Evolutionary conservation across 306 rosid species (phyloP).

Genomic region (Herpetospermum pedunculosum): DNA sequence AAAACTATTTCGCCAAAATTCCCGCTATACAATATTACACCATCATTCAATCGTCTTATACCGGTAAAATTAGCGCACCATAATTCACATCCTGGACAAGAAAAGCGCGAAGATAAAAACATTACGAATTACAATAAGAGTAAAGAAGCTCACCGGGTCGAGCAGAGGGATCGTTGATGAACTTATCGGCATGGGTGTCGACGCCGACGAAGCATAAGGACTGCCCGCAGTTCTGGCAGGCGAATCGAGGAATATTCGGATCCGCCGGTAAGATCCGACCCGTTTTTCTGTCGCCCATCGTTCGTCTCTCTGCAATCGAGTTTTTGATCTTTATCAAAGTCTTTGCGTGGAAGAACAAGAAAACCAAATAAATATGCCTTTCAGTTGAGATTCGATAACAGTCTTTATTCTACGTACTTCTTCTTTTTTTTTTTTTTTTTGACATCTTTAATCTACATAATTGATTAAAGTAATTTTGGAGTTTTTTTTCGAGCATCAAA

Average conservation of each 20-base stretch:
- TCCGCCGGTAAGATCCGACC: constrained; percentile 67
- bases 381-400: not conserved
- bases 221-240: constrained; percentile 87
- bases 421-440: too few relatives aligned
- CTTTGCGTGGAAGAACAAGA: not conserved
- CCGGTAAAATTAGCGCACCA: not conserved
- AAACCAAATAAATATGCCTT: not conserved
- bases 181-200: constrained; percentile 78
- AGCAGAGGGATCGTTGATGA: constrained; percentile 48
- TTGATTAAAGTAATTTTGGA: too few relatives aligned
- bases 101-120: not conserved
- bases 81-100: not conserved
- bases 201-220: constrained; percentile 73
- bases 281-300: constrained; percentile 29
- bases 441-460: too few relatives aligned
- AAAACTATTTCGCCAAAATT: not conserved
- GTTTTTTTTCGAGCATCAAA: too few relatives aligned
- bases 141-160: constrained; percentile 52
- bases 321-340: not conserved
- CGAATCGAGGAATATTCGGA: constrained; percentile 72
- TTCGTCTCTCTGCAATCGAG: not conserved
- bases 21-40: not conserved
- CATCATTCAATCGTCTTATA: not conserved
- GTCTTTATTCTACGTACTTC: not conserved
- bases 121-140: not conserved